Evolutionary conservation across 1,139 yeast species (phyloP).

Genomic region (Spencermartinsiella ligniputridi): DNA sequence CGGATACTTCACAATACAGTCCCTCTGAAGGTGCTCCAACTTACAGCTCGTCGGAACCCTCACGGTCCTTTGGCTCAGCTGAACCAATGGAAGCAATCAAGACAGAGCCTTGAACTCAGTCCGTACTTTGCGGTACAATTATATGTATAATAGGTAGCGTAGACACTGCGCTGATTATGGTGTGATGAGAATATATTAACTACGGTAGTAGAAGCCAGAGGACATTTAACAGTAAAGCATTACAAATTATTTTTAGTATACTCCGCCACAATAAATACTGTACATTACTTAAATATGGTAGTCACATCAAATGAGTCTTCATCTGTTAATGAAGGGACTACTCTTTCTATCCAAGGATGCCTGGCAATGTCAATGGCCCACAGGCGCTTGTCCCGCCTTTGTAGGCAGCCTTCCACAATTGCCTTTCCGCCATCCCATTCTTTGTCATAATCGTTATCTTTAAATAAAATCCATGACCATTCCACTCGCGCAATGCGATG

Average conservation of each 20-base stretch:
- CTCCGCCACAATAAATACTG: neutral
- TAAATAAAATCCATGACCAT: constrained; percentile 72
- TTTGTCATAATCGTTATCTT: constrained; percentile 20
- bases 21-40: neutral
- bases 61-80: neutral
- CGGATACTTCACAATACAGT: neutral
- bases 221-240: too few species aligned
- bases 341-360: neutral
- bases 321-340: neutral
- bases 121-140: too few species aligned
- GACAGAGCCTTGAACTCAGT: neutral
- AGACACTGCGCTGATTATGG: too few species aligned
- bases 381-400: constrained; percentile 50
- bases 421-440: constrained; percentile 46
- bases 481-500: constrained; percentile 90
- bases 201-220: too few species aligned
- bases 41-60: neutral
- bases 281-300: neutral
- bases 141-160: too few species aligned
- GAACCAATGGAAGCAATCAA: neutral
- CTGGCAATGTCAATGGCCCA: constrained; percentile 37
- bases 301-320: neutral
- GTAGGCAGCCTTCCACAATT: constrained; percentile 50
- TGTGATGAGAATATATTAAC: too few species aligned
- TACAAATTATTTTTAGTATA: too few species aligned